A percentile compares a stretch with the other conserved stretches of the same genome.
These are phyloP conservation scores for Lecanosticta acicola DNA, from an alignment of 2,329 filamentous ascomycete genomes.

Conservation along the genomic window DNA sequence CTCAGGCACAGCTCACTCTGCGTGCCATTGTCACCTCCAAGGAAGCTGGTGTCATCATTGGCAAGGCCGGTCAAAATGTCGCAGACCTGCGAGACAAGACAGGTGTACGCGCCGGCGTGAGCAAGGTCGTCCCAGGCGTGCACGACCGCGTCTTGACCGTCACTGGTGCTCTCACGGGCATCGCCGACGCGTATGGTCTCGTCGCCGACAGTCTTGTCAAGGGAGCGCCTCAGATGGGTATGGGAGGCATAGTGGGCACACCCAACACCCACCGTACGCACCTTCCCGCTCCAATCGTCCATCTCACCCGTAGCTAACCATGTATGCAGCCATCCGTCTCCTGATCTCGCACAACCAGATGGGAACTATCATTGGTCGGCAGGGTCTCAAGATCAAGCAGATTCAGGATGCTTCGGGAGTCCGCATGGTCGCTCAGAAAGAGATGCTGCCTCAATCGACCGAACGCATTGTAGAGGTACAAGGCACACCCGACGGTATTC, in stretches of 20 bases:
- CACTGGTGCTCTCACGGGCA: constrained; percentile 79
- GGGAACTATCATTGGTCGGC: constrained; percentile 96
- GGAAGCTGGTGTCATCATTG: constrained; percentile 97
- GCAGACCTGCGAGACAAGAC: constrained; percentile 96
- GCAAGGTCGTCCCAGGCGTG: constrained; percentile 96
- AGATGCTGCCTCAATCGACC: constrained; percentile 98
- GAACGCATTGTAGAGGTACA: constrained; percentile 97
- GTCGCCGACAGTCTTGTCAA: constrained; percentile 89
- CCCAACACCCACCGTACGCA: constrained; percentile 91
- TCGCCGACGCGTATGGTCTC: constrained; percentile 86
- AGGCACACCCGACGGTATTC: constrained; percentile 88
- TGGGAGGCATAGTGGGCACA: constrained; percentile 82
- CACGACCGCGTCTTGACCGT: constrained; percentile 96
- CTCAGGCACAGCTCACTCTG: constrained; percentile 82
- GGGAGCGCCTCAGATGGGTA: constrained; percentile 88
- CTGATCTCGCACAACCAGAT: constrained; percentile 99
- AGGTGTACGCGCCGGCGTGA: constrained; percentile 94
- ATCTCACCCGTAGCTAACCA: constrained; percentile 21
- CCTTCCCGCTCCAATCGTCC: constrained; percentile 14
- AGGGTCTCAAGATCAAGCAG: constrained; percentile 98
- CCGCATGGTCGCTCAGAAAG: constrained; percentile 98
- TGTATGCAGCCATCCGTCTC: constrained; percentile 74
- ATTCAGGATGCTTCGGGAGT: constrained; percentile 96
- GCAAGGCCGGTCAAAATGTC: constrained; percentile 97
- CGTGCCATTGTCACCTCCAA: constrained; percentile 98